Conservation (phyloP, 2,329 filamentous ascomycete species). For the Pseudogymnoascus sp. region DNA sequence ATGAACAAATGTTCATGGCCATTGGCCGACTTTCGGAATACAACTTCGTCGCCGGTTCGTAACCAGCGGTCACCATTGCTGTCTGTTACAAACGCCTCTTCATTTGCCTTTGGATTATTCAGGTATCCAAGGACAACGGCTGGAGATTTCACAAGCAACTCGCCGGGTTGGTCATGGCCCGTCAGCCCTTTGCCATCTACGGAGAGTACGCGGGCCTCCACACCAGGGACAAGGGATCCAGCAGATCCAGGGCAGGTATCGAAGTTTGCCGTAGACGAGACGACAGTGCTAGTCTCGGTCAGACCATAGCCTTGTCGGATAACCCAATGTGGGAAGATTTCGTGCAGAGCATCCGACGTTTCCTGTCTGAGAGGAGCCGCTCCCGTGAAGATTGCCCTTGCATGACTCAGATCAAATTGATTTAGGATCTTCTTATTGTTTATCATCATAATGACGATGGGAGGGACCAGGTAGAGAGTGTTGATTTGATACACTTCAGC, state of each 20-base stretch:
- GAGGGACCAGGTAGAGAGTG: slow-evolving; percentile 55
- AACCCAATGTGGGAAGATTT: slow-evolving; percentile 53
- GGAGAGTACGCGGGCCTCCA: slow-evolving; percentile 57
- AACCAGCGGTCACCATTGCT: slow-evolving; percentile 62
- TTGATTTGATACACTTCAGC: slow-evolving; percentile 65
- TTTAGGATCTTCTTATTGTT: slow-evolving; percentile 33
- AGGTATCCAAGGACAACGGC: slow-evolving; percentile 72
- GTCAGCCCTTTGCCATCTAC: slow-evolving; percentile 62
- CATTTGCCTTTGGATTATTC: slow-evolving; percentile 72
- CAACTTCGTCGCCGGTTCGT: slow-evolving; percentile 73
- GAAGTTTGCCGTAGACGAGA: slow-evolving; percentile 47
- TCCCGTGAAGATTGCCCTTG: slow-evolving; percentile 59
- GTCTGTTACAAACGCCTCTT: slow-evolving; percentile 62
- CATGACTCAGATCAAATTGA: slow-evolving; percentile 62
- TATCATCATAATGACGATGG: slow-evolving; percentile 57
- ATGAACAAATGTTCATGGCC: slow-evolving; percentile 75
- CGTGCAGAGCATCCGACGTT: slow-evolving; percentile 53
- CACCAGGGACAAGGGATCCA: slow-evolving; percentile 58
- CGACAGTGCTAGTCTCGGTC: slow-evolving; percentile 67
- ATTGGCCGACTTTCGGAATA: slow-evolving; percentile 53
- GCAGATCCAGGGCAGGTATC: slow-evolving; percentile 65
- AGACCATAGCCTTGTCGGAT: slow-evolving; percentile 67
- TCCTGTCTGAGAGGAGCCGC: slow-evolving; percentile 69
- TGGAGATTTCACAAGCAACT: slow-evolving; percentile 67
- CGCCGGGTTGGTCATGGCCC: slow-evolving; percentile 63